Evolutionary conservation across 2,329 filamentous ascomycete species (phyloP).

Genomic region (Xylaria sp.): DNA sequence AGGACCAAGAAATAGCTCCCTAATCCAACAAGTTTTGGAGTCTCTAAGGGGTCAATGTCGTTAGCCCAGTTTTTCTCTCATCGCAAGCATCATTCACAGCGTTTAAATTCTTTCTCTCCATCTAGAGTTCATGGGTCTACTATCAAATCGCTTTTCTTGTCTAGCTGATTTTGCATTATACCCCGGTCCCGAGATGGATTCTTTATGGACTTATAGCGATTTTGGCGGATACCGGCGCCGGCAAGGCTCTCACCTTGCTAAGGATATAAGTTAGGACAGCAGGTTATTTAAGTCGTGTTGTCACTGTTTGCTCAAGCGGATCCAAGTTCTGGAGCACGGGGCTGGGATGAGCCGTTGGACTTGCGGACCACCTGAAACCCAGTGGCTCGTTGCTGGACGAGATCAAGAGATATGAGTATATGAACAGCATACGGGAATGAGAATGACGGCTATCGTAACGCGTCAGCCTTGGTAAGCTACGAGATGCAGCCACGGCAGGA

Average conservation of each 20-base stretch:
- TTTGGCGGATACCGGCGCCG: slow-evolving; percentile 34
- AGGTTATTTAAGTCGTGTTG: slow-evolving; percentile 2
- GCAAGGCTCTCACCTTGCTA: slow-evolving; percentile 30
- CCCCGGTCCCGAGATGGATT: slow-evolving; percentile 37
- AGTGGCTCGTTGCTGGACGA: slow-evolving; percentile 27
- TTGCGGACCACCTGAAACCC: not conserved
- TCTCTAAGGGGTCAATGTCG: not conserved
- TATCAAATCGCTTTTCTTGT: slow-evolving; percentile 28
- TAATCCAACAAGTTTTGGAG: slow-evolving; percentile 1
- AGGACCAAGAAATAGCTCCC: slow-evolving; percentile 11
- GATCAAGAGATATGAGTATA: slow-evolving; percentile 31
- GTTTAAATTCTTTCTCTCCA: slow-evolving; percentile 20
- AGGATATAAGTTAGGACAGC: slow-evolving; percentile 27
- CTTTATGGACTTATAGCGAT: slow-evolving; percentile 35
- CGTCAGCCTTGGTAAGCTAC: not conserved
- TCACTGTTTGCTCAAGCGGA: slow-evolving; percentile 25
- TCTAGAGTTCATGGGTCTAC: slow-evolving; percentile 30
- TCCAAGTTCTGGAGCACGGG: slow-evolving; percentile 17
- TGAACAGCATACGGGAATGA: slow-evolving; percentile 20
- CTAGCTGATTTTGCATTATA: slow-evolving; percentile 42
- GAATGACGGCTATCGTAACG: not conserved
- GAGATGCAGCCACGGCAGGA: not conserved
- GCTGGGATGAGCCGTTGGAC: slow-evolving; percentile 3
- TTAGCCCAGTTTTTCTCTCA: slow-evolving; percentile 2
- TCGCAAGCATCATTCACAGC: slow-evolving; percentile 9